phyloP scores from a whole-genome alignment of 176 grass and related monocot species.

The Melocanna baccifera region DNA sequence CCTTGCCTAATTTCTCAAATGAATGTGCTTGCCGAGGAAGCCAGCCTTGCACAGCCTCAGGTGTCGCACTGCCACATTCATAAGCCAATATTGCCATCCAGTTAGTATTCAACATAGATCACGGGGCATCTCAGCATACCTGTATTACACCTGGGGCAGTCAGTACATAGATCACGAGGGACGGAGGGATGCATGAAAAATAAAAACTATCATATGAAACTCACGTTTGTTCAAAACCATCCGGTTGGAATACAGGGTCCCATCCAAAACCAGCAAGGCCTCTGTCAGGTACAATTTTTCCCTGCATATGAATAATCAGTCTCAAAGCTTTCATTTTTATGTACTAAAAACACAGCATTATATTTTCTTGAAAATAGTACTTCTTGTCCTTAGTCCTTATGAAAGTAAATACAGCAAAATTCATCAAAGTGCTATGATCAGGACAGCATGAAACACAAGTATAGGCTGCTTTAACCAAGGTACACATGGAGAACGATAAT shows the following conservation, averaged over 20 bases:
- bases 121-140: conserved; percentile 91
- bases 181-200: background rate
- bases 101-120: no score
- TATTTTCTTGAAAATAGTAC: background rate
- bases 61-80: no score
- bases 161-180: background rate
- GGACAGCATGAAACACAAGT: background rate
- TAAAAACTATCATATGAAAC: background rate
- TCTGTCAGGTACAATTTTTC: conserved; percentile 73
- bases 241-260: conserved; percentile 91
- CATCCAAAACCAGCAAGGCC: conserved; percentile 93
- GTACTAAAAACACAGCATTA: background rate
- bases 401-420: background rate
- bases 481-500: background rate
- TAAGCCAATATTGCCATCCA: no score
- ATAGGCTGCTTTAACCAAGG: background rate
- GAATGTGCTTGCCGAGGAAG: no score
- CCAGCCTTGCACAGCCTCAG: no score
- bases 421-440: background rate
- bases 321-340: background rate
- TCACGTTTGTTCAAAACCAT: conserved; percentile 89
- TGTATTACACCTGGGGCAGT: conserved; percentile 23
- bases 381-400: background rate
- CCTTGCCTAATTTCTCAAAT: no score
- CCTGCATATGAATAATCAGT: conserved; percentile 47